Percentiles rank a stretch among this genome's conserved stretches.
Evolutionary conservation across 2,329 filamentous ascomycete species (phyloP).

Genomic region (Lachnellula hyalina): DNA sequence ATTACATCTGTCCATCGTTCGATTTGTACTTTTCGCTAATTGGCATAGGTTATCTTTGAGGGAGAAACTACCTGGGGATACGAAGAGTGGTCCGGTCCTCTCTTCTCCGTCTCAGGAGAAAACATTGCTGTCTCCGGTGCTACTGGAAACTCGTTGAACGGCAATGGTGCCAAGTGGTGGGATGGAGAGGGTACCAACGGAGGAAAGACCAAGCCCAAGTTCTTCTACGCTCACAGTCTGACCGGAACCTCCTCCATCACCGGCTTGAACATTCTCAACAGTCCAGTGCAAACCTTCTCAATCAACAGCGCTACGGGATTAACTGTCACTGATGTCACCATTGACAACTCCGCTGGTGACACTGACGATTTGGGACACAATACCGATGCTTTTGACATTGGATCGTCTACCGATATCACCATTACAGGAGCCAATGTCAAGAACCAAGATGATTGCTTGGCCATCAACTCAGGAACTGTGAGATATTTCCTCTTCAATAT

Average conservation of each 20-base stretch:
- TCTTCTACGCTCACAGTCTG: slow-evolving; percentile 51
- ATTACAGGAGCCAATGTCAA: slow-evolving; percentile 46
- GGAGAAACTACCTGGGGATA: slow-evolving; percentile 65
- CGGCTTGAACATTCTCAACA: slow-evolving; percentile 47
- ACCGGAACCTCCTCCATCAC: slow-evolving; percentile 44
- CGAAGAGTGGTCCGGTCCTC: slow-evolving; percentile 58
- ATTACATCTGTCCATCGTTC: not conserved
- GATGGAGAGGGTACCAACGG: slow-evolving; percentile 55
- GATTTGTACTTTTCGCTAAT: slow-evolving; percentile 1
- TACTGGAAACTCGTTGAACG: slow-evolving; percentile 42
- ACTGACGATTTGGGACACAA: slow-evolving; percentile 38
- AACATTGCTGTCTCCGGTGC: slow-evolving; percentile 23
- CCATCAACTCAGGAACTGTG: slow-evolving; percentile 47
- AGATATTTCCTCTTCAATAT: not conserved
- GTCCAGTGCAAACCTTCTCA: slow-evolving; percentile 48
- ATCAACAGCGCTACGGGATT: slow-evolving; percentile 40
- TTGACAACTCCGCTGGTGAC: slow-evolving; percentile 54
- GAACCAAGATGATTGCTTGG: slow-evolving; percentile 56
- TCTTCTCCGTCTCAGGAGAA: slow-evolving; percentile 41
- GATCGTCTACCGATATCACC: slow-evolving; percentile 38
- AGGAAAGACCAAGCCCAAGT: slow-evolving; percentile 58
- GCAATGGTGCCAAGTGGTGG: slow-evolving; percentile 43
- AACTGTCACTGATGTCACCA: slow-evolving; percentile 44
- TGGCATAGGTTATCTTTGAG: slow-evolving; percentile 49
- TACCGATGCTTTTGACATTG: slow-evolving; percentile 49